These are phyloP conservation scores for Colletotrichum sublineola DNA, from an alignment of 2,329 filamentous ascomycete species.

Conservation along the genomic window DNA sequence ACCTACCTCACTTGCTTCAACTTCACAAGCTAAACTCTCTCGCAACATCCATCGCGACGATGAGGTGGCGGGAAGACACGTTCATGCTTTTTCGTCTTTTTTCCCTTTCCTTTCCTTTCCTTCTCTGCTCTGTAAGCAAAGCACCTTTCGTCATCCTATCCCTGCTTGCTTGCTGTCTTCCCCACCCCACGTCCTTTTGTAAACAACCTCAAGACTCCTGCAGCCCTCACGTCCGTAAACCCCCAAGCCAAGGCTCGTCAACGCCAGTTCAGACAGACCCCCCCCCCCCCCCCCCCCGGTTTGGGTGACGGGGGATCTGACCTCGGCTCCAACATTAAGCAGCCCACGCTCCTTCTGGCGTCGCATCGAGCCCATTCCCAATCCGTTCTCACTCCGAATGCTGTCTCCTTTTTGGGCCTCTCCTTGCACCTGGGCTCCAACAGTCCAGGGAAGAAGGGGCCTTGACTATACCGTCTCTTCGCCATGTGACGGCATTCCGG, in stretches of 20 bases:
- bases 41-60: neutral
- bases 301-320: neutral
- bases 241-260: constrained; percentile 11
- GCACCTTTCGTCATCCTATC: constrained; percentile 18
- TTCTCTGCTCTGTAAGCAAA: neutral
- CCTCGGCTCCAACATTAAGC: constrained; percentile 29
- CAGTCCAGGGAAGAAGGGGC: neutral
- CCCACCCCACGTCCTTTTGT: constrained; percentile 21
- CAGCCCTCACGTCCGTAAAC: neutral
- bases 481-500: neutral
- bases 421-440: constrained; percentile 1
- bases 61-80: too few relatives aligned
- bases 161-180: neutral
- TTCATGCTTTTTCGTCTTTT: neutral
- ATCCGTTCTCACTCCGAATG: constrained; percentile 12
- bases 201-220: neutral
- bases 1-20: neutral
- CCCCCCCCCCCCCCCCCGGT: too few relatives aligned
- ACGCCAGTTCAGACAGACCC: neutral
- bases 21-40: neutral
- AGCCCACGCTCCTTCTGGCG: constrained; percentile 24
- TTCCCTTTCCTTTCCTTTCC: neutral
- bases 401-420: neutral
- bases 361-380: constrained; percentile 22
- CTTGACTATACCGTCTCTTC: neutral